Evolutionary conservation across 305 asterid species (phyloP).

Genomic region (Plantago rigida): DNA sequence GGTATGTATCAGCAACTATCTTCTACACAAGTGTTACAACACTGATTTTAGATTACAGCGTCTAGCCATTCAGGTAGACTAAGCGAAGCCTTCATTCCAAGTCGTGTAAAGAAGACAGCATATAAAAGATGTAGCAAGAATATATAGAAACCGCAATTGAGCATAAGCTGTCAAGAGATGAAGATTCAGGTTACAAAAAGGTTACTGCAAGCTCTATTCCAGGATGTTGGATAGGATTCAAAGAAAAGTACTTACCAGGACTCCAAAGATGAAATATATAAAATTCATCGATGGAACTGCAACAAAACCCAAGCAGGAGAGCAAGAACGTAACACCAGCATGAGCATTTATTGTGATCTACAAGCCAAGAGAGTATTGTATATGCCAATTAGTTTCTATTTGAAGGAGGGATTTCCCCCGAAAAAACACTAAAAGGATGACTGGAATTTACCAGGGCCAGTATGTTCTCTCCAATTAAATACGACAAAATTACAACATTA

Average conservation of each 20-base stretch:
- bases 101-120: constrained; percentile 64
- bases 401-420: not conserved
- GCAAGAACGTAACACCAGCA: constrained; percentile 55
- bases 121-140: constrained; percentile 74
- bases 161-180: constrained; percentile 56
- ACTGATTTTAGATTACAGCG: constrained; percentile 41
- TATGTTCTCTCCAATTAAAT: constrained; percentile 83
- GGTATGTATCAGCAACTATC: not conserved
- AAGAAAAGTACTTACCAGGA: constrained; percentile 43
- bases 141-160: constrained; percentile 59
- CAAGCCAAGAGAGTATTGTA: constrained; percentile 14
- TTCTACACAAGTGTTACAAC: not conserved
- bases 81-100: constrained; percentile 66
- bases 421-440: constrained; percentile 5
- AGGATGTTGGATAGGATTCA: not conserved
- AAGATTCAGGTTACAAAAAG: not conserved
- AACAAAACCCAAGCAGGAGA: constrained; percentile 58
- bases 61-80: constrained; percentile 78
- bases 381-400: constrained; percentile 9
- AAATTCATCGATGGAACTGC: constrained; percentile 69
- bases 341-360: constrained; percentile 81
- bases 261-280: constrained; percentile 67
- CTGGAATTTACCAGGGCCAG: constrained; percentile 60
- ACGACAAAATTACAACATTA: constrained; percentile 69
- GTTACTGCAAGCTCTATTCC: constrained; percentile 3